Base-by-base conservation (phyloP, 2,329 filamentous ascomycete genomes). In the Dothideomycetes sp. region DNA sequence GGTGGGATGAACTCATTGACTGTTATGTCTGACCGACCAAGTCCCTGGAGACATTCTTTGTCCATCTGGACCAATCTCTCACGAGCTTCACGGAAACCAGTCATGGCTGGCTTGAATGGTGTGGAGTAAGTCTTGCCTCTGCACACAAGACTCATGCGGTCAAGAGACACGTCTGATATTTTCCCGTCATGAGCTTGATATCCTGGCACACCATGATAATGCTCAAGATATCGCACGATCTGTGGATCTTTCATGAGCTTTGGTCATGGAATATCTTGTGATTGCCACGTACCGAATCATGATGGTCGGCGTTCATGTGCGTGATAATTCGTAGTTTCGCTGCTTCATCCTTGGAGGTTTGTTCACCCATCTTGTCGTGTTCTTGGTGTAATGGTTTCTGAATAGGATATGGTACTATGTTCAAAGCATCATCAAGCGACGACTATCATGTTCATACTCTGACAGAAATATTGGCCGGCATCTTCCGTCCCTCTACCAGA, bases 251-350 rank as follows among this genome's bases (percentile, higher is more conserved):
- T 29, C 23, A 28, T 39, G 12, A 34, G 32, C 23, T 10, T 16
- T 25, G 29, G 20, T 8, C 10, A 24, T n/a, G 12, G 10, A 18
- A 22, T 16, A 33, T 11, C 6, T 8, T 31, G 9, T 18, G 5
- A 10, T 3, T 10, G 17, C 16, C 8, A 29, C 56, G 16, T 57
- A 69, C 76, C 44, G 85, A 84, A 51, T 76, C 72, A 37, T 71
- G 67, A 64, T 94, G 89, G 61, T 89, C 82, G 30, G 68, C 67
- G 65, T 95, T 94, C 84, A 95, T 91, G 68, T 95, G 88, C 23
- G 69, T 69, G 55, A 89, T 74, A 59, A 86, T 80, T 44, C 79
- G 76, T 44, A 68, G 53, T 55, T 77, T 77, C 44, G 67, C 62
- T 0, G 65, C 68, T 27, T 62, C 63, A 40, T 72, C 68, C 48